Evolutionary conservation across 140 eudicot species (phyloP).

Genomic region (Senecio squalidus): DNA sequence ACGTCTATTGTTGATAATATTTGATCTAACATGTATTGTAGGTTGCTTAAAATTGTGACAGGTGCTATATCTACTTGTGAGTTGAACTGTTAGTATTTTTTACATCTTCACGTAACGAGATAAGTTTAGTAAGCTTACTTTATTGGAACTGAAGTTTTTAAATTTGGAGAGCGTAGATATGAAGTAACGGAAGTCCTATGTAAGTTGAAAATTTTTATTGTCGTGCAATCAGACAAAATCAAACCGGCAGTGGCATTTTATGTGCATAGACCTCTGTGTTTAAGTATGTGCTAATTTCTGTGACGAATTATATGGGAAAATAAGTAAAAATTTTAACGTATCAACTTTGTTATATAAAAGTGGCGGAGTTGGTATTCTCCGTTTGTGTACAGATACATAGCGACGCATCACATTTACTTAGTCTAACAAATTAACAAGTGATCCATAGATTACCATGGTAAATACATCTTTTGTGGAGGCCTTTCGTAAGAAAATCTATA

Average conservation of each 20-base stretch:
- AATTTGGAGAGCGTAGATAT: neutral
- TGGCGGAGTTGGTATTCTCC: neutral
- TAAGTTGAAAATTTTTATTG: neutral
- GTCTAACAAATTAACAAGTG: constrained; percentile 3
- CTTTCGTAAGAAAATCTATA: neutral
- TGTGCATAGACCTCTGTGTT: neutral
- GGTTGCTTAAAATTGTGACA: neutral
- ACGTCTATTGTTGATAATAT: constrained; percentile 8
- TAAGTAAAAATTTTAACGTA: constrained; percentile 4
- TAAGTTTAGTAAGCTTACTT: neutral
- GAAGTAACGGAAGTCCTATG: neutral
- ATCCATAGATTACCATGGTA: constrained; percentile 2
- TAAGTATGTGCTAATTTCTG: neutral
- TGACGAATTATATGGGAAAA: neutral
- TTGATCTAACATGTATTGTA: neutral
- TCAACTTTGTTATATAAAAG: neutral
- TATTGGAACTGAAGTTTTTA: neutral
- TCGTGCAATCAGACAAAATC: constrained; percentile 3
- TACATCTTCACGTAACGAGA: neutral
- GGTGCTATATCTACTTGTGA: neutral
- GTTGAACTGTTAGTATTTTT: neutral
- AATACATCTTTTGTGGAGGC: neutral
- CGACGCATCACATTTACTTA: neutral
- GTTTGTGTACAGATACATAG: neutral
- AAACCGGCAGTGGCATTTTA: neutral